Conservation (phyloP, 768 basidiomycete species). For the Leccinum sublutescens region DNA sequence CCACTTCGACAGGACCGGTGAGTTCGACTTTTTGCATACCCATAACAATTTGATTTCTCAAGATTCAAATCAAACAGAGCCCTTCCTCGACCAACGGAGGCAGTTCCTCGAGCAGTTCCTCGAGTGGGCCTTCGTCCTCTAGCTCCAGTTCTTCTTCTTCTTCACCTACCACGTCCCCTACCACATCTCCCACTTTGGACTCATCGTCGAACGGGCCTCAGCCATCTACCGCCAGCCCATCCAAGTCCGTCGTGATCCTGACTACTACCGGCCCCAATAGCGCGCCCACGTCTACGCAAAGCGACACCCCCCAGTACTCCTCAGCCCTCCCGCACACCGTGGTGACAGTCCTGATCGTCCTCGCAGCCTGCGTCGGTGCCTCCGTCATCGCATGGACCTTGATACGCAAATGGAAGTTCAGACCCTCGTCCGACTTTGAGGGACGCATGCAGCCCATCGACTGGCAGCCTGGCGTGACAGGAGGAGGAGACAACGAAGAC, state of each 20-base stretch:
- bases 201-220: constrained; percentile 14
- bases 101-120: constrained; percentile 9
- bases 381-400: constrained; percentile 80
- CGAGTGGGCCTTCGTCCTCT: constrained; percentile 14
- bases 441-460: constrained; percentile 85
- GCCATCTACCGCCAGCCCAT: constrained; percentile 27
- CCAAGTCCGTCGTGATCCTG: constrained; percentile 51
- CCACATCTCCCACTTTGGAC: constrained; percentile 17
- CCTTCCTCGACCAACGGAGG: constrained; percentile 8
- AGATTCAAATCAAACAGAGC: constrained; percentile 6
- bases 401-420: constrained; percentile 91
- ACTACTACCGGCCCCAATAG: constrained; percentile 20
- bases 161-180: constrained; percentile 18
- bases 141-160: constrained; percentile 18
- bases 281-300: constrained; percentile 23
- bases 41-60: constrained; percentile 2
- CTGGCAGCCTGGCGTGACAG: constrained; percentile 64
- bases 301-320: constrained; percentile 16
- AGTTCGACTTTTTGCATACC: constrained; percentile 4
- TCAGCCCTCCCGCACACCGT: constrained; percentile 45
- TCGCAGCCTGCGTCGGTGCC: constrained; percentile 67
- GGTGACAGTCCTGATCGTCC: constrained; percentile 63
- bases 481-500: constrained; percentile 38
- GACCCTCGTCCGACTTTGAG: constrained; percentile 75
- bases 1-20: constrained; percentile 23